phyloP scores from a whole-genome alignment of 179 eudicot genomes.

The Camellia oleifera region DNA sequence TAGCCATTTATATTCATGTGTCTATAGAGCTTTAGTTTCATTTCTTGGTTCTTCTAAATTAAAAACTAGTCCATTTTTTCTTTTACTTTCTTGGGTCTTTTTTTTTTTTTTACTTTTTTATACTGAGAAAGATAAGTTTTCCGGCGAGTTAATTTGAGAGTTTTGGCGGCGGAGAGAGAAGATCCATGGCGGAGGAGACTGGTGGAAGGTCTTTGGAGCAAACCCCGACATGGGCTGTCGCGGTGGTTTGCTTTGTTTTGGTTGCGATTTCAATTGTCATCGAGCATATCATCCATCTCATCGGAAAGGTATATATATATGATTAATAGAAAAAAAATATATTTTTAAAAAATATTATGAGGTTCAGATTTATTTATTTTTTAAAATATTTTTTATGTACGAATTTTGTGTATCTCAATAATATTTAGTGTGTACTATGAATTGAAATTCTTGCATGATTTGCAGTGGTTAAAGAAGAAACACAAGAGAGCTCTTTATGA shows the following conservation, averaged over 20 bases:
- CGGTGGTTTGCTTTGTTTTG: conserved; percentile 44
- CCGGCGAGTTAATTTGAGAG: not conserved
- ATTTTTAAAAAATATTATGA: too few relatives aligned
- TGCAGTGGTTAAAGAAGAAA: conserved; percentile 51
- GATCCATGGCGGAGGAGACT: conserved; percentile 33
- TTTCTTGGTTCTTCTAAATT: not conserved
- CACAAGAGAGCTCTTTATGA: conserved; percentile 52
- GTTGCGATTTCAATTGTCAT: conserved; percentile 44
- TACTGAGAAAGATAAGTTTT: not conserved
- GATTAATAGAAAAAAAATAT: too few relatives aligned
- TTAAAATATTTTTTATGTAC: too few relatives aligned
- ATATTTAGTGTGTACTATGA: too few relatives aligned
- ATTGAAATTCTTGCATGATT: not conserved
- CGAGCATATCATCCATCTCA: conserved; percentile 51
- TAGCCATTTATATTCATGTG: not conserved
- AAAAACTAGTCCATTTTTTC: not conserved
- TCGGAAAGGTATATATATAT: conserved; percentile 30
- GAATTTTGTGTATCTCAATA: too few relatives aligned
- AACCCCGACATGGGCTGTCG: conserved; percentile 64
- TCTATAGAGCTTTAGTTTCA: not conserved
- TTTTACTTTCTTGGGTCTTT: not conserved
- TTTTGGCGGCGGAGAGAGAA: not conserved
- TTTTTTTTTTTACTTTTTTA: too few relatives aligned
- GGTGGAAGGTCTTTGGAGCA: conserved; percentile 46
- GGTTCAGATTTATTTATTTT: too few relatives aligned